phyloP scores from a whole-genome alignment of 257 asterid genomes.

The Avicennia marina region DNA sequence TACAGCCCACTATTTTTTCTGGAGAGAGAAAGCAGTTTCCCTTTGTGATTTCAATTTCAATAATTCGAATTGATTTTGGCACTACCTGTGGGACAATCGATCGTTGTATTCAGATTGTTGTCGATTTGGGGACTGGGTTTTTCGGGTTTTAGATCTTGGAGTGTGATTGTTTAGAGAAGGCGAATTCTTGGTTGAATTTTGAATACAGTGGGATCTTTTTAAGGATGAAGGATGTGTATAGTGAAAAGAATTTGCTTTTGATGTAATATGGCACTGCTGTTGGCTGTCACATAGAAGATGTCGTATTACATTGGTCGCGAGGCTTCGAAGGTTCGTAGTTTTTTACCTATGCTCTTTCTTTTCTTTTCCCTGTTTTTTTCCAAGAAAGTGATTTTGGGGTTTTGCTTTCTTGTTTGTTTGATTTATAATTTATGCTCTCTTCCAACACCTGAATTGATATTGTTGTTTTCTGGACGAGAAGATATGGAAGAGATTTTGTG shows the following conservation, averaged over 20 bases:
- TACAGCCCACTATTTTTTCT: conserved; percentile 16
- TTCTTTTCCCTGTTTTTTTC: background rate
- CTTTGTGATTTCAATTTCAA: conserved; percentile 22
- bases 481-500: conserved; percentile 83
- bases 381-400: background rate
- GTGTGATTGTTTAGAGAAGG: conserved; percentile 6
- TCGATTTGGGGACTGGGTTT: conserved; percentile 34
- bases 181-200: conserved; percentile 18
- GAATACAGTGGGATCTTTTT: background rate
- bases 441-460: conserved; percentile 14
- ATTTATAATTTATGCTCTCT: too few relatives aligned
- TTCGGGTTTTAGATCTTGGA: conserved; percentile 22
- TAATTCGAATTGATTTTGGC: conserved; percentile 19
- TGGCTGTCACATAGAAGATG: conserved; percentile 45
- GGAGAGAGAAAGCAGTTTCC: conserved; percentile 23
- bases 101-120: conserved; percentile 19
- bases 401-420: conserved; percentile 4
- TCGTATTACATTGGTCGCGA: conserved; percentile 98
- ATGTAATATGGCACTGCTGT: conserved; percentile 59
- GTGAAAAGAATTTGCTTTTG: conserved; percentile 33
- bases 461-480: conserved; percentile 19
- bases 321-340: conserved; percentile 79
- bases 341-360: background rate
- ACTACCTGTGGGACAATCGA: conserved; percentile 25
- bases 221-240: conserved; percentile 30